Evolutionary conservation across 192 early-diverging fungal genomes (phyloP), one percentile per base, ranked within the genome.

Genomic region (Backusella tuberculispora): DNA sequence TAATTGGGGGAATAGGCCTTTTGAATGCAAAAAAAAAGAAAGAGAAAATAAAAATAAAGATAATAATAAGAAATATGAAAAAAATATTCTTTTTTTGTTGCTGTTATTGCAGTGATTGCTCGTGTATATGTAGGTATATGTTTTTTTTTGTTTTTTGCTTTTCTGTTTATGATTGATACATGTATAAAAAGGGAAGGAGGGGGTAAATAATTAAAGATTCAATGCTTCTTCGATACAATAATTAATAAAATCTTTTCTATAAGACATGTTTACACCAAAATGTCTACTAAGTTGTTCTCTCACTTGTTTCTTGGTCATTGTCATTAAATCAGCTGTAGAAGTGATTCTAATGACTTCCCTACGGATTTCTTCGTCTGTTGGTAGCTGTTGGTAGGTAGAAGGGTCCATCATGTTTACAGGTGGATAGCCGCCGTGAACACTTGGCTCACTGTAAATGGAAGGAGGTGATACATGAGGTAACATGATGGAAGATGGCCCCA

Each of bases 231-330:
- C 94, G 70, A 99, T 98, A 78, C 92, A 92, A 73, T 88, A 83
- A 80, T 97, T 89, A 69, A 95, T 95, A 79, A 92, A 92, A 19
- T 84, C 86, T 81, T 89, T 90, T 80, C 84, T 84, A 14, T 76
- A 71, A 5, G 76, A 56, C 81, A 94, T 74, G 68, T 94, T 90
- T 17, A 85, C 70, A 45, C 88, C 87, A 76, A 94, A 95, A 74
- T 87, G 85, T 21, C 76, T 75, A 26, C 80, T 78, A 44, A 93
- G 79, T 48, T 89, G 84, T 44, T 91, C 88, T 14, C 94, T 81
- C 69, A 97, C 84, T 85, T 94, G 91, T 83, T 98, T 98, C 88
- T 98, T 97, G 42, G 97, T 99, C 66, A 99, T 93, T 26, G 92
- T 93, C 95, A 96, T 97, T 67, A 98, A 77, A 76, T 99, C 92